These are phyloP conservation scores for Saccharomycopsis malanga DNA, from an alignment of 805 yeast species.

Conservation along the genomic window DNA sequence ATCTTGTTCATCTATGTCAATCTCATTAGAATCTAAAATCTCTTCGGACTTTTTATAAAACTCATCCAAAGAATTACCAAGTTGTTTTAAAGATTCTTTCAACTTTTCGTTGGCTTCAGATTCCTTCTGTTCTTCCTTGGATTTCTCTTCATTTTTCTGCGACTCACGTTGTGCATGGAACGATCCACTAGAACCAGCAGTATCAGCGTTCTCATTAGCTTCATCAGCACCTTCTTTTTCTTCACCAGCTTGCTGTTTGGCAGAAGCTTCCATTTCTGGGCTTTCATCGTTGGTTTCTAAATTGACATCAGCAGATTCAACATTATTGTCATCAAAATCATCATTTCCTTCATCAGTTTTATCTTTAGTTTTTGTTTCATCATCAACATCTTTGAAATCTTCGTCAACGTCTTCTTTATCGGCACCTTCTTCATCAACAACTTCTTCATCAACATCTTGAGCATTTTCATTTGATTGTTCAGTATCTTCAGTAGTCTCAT, in stretches of 20 bases:
- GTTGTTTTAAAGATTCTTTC: constrained; percentile 70
- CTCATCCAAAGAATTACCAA: constrained; percentile 88
- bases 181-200: constrained; percentile 16
- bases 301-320: constrained; percentile 52
- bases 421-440: constrained; percentile 27
- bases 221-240: constrained; percentile 57
- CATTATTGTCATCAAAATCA: constrained; percentile 36
- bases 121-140: constrained; percentile 37
- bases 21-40: constrained; percentile 38
- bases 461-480: constrained; percentile 25
- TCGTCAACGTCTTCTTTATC: constrained; percentile 32
- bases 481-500: constrained; percentile 28
- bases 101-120: constrained; percentile 48
- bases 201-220: constrained; percentile 41
- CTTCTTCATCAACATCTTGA: constrained; percentile 26
- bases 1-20: constrained; percentile 34
- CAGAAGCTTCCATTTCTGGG: constrained; percentile 50
- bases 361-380: constrained; percentile 28
- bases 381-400: constrained; percentile 31
- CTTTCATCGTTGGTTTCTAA: constrained; percentile 38
- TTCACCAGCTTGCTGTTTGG: constrained; percentile 53
- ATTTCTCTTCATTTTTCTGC: constrained; percentile 28
- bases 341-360: constrained; percentile 37
- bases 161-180: constrained; percentile 11
- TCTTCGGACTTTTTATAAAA: constrained; percentile 88